A percentile compares a stretch with the other conserved stretches of the same genome.
Conservation (phyloP, 2,329 filamentous ascomycete genomes). For the Diaporthe sp. region DNA sequence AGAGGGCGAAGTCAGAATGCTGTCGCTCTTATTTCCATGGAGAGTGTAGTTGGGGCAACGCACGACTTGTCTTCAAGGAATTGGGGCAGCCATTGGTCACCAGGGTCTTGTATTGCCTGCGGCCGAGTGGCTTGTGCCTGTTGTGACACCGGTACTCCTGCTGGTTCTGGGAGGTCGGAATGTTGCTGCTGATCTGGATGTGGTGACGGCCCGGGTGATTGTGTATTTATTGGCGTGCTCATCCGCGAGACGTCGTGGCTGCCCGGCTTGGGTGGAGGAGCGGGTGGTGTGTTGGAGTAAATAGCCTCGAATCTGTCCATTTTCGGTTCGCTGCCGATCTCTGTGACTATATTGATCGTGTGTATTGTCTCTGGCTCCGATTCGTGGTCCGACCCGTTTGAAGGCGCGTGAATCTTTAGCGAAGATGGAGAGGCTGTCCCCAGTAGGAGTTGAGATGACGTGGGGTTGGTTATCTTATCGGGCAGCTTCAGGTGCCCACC, state of each 20-base stretch:
- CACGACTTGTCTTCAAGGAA: slow-evolving; percentile 86
- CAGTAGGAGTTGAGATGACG: slow-evolving; percentile 11
- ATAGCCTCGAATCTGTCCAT: slow-evolving; percentile 42
- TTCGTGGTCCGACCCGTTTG: background rate
- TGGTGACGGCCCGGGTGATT: slow-evolving; percentile 55
- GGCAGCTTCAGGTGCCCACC: slow-evolving; percentile 8
- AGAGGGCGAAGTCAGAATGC: background rate
- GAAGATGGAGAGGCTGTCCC: background rate
- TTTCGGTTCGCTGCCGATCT: background rate
- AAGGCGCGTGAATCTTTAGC: background rate
- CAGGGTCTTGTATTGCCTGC: slow-evolving; percentile 63
- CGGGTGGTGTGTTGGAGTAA: slow-evolving; percentile 68
- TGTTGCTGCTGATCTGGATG: slow-evolving; percentile 45
- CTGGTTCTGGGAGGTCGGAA: slow-evolving; percentile 39
- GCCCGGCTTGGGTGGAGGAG: slow-evolving; percentile 77
- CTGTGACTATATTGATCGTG: background rate
- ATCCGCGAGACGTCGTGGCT: slow-evolving; percentile 76
- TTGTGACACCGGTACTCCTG: slow-evolving; percentile 39
- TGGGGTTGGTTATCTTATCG: slow-evolving; percentile 33
- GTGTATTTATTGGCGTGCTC: slow-evolving; percentile 67
- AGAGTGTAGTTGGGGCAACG: slow-evolving; percentile 44
- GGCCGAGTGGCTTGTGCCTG: slow-evolving; percentile 42
- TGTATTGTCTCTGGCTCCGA: too few relatives aligned
- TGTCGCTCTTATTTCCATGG: background rate
- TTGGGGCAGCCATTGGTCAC: slow-evolving; percentile 82